Conservation (phyloP, 2,329 filamentous ascomycete species). For the Clarireedia monteithiana region DNA sequence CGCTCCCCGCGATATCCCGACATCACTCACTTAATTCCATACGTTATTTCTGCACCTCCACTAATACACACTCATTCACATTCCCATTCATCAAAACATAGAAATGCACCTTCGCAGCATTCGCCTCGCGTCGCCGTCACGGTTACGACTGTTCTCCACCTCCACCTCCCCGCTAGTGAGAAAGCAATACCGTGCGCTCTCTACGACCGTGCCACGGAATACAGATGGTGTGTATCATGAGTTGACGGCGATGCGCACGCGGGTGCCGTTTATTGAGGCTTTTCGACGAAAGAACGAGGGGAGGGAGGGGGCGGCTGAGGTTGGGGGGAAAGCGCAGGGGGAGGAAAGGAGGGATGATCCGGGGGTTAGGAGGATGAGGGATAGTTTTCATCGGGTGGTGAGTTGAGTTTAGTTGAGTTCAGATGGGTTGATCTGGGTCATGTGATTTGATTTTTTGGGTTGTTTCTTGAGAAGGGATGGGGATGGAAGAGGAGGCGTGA, state of each 20-base stretch:
- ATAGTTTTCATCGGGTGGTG: slow-evolving; percentile 58
- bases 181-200: not conserved
- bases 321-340: not conserved
- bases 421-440: slow-evolving; percentile 24
- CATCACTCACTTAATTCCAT: too few relatives aligned
- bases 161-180: too few relatives aligned
- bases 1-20: too few relatives aligned
- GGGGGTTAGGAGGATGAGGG: slow-evolving; percentile 50
- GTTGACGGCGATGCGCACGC: slow-evolving; percentile 50
- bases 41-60: too few relatives aligned
- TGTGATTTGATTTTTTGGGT: not conserved
- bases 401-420: slow-evolving; percentile 24
- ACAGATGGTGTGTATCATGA: slow-evolving; percentile 48
- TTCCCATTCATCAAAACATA: too few relatives aligned
- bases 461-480: not conserved
- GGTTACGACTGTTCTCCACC: too few relatives aligned
- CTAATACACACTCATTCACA: too few relatives aligned
- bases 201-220: fast-evolving
- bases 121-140: too few relatives aligned
- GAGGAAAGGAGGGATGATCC: slow-evolving; percentile 29
- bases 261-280: slow-evolving; percentile 63
- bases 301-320: slow-evolving; percentile 9
- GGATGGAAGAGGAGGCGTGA: slow-evolving; percentile 8
- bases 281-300: slow-evolving; percentile 41
- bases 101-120: too few relatives aligned